These are phyloP conservation scores for Albophoma yamanashiensis DNA, from an alignment of 2,329 filamentous ascomycete genomes.

Conservation along the genomic window DNA sequence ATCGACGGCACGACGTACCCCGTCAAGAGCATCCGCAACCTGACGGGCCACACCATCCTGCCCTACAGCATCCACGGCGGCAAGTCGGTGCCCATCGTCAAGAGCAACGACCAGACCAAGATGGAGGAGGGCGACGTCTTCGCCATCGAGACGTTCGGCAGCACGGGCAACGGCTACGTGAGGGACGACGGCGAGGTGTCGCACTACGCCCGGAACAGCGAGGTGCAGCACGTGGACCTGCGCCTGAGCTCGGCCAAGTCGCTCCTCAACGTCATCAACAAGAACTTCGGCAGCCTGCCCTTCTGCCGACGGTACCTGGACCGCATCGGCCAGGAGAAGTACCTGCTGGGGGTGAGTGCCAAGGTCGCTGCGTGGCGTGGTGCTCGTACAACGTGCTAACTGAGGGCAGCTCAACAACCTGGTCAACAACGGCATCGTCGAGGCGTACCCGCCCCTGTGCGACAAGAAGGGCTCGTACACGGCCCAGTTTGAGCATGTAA, in stretches of 20 bases:
- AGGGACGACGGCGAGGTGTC: constrained; percentile 82
- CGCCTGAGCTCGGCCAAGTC: constrained; percentile 75
- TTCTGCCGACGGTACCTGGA: constrained; percentile 89
- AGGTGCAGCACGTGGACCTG: constrained; percentile 66
- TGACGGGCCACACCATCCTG: constrained; percentile 83
- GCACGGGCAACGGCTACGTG: constrained; percentile 82
- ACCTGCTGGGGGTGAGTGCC: constrained; percentile 65
- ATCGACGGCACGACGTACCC: constrained; percentile 68
- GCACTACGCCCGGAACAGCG: constrained; percentile 69
- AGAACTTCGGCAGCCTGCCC: constrained; percentile 89
- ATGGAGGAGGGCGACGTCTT: constrained; percentile 98
- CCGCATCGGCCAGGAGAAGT: constrained; percentile 88
- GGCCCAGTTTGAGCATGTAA: constrained; percentile 88
- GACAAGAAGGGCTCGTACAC: constrained; percentile 94
- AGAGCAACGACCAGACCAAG: constrained; percentile 77
- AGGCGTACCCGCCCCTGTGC: constrained; percentile 79
- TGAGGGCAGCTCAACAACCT: constrained; percentile 65
- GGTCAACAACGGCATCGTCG: constrained; percentile 72
- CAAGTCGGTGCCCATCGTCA: constrained; percentile 91
- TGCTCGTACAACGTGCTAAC: neutral
- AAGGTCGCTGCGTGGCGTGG: constrained; percentile 3
- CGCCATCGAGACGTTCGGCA: constrained; percentile 93
- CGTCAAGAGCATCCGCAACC: constrained; percentile 75
- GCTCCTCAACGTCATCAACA: constrained; percentile 80
- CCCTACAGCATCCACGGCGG: constrained; percentile 85